These are phyloP conservation scores for Talaromyces funiculosus DNA, from an alignment of 2,329 filamentous ascomycete species.

Conservation along the genomic window DNA sequence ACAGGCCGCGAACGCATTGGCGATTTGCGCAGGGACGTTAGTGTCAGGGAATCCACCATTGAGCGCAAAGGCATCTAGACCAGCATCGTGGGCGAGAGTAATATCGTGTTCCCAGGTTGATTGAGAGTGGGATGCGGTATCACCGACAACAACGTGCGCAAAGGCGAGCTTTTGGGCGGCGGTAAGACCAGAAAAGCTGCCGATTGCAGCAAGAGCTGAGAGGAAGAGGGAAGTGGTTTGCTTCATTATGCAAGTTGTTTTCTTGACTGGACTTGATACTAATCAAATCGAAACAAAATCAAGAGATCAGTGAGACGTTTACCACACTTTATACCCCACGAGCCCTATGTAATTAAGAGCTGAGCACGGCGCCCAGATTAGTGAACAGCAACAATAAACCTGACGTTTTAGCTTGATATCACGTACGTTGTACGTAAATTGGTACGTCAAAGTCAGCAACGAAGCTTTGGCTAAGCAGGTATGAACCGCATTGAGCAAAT, in stretches of 20 bases:
- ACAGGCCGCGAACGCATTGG: slow-evolving; percentile 25
- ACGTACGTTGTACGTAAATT: neutral
- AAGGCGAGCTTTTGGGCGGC: slow-evolving; percentile 19
- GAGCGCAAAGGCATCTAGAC: slow-evolving; percentile 40
- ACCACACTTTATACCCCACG: neutral
- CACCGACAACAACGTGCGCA: slow-evolving; percentile 26
- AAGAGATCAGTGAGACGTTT: neutral
- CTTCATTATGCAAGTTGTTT: slow-evolving; percentile 8
- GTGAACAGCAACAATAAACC: neutral
- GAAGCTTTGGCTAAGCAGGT: neutral
- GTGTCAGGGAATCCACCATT: slow-evolving; percentile 29
- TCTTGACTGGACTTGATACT: neutral
- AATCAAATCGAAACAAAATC: neutral
- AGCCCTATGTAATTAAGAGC: neutral
- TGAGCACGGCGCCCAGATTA: neutral
- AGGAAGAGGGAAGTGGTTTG: slow-evolving; percentile 5
- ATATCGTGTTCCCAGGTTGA: slow-evolving; percentile 26
- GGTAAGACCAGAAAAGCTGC: neutral
- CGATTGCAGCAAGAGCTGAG: slow-evolving; percentile 2
- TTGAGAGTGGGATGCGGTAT: slow-evolving; percentile 14
- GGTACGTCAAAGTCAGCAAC: neutral
- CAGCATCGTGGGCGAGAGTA: slow-evolving; percentile 28
- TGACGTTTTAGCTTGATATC: neutral
- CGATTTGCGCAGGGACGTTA: slow-evolving; percentile 19
- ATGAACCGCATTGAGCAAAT: neutral